phyloP scores from a whole-genome alignment of 805 yeast species.

The Candida bentonensis region DNA sequence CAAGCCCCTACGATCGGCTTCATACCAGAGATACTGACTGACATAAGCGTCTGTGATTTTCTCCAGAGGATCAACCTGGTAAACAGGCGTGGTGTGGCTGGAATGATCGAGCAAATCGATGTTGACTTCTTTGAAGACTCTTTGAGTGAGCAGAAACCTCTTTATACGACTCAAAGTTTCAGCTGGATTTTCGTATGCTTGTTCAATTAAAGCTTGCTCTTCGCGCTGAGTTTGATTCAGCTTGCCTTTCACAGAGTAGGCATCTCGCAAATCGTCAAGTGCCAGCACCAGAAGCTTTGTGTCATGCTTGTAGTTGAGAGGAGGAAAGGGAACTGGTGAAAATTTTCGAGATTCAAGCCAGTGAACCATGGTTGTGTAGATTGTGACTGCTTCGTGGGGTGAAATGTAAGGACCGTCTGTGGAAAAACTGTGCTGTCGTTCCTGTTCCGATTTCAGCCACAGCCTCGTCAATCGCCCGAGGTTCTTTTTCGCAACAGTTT shows the following conservation, averaged over 20 bases:
- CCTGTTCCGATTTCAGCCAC: conserved; percentile 89
- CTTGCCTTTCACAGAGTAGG: conserved; percentile 59
- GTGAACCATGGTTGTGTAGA: conserved; percentile 75
- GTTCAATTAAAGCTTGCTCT: conserved; percentile 85
- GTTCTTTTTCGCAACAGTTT: conserved; percentile 86
- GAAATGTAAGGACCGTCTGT: conserved; percentile 78
- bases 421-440: conserved; percentile 64
- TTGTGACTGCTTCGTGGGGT: conserved; percentile 77
- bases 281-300: conserved; percentile 83
- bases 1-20: conserved; percentile 70
- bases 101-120: conserved; percentile 87
- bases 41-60: conserved; percentile 92
- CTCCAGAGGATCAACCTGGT: conserved; percentile 80
- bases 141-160: conserved; percentile 66
- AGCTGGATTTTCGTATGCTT: conserved; percentile 94
- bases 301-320: conserved; percentile 81
- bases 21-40: conserved; percentile 94
- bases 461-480: conserved; percentile 80
- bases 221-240: conserved; percentile 80
- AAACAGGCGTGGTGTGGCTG: conserved; percentile 72
- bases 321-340: conserved; percentile 87
- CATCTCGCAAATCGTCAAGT: conserved; percentile 72
- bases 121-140: conserved; percentile 82
- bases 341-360: conserved; percentile 83
- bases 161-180: conserved; percentile 80